Base-by-base conservation (phyloP, 2,329 filamentous ascomycete genomes). In the Fusarium fujikuroi region DNA sequence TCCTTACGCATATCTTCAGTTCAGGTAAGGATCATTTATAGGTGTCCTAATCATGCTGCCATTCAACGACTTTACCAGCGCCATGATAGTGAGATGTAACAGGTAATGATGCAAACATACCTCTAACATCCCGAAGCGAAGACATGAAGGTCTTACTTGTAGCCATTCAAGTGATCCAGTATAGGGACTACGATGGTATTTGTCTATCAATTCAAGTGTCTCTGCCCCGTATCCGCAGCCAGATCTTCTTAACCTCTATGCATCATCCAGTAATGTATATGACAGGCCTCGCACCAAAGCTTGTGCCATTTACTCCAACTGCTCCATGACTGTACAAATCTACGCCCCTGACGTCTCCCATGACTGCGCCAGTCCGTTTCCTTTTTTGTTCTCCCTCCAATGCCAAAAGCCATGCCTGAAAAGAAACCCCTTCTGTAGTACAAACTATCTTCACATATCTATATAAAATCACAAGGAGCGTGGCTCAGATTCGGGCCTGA, bases 401-500 rank as follows among this genome's bases (percentile, higher is more conserved):
- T 58, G 23, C 59, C 40, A 43, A 43, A 36, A 63, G 39, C 53
- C 49, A 68, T 60, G 50, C 67, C 40, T 25, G 39, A 57, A 37
- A 57, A 49, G 60, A 32, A 63, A 28, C 32, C 52, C 46, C 37
- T 23, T 60, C 46, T 47, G 30, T 59, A 57, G 50, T 69, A 75
- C 52, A 69, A 44, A 57, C 44, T 69, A 65, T 78, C 65, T 67
- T 75, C 37, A 70, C 66, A 72, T 60, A 57, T 58, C 57, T 66
- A 47, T 66, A 70, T 67, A 75, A 46, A 47, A 43, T 78, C 68
- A 80, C 61, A 81, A 59, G 40, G 74, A 69, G 42, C 75, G 72
- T 53, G 77, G 67, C 59, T 78, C 78, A 34, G 74, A 80, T 32
- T 85, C 84, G 3, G 86, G 83, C 66, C 87, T 88, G 36, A 95